A percentile compares a stretch with the other conserved stretches of the same genome.
phyloP scores from a whole-genome alignment of 1,284 basidiomycete genomes.

The Baeospora myosura region DNA sequence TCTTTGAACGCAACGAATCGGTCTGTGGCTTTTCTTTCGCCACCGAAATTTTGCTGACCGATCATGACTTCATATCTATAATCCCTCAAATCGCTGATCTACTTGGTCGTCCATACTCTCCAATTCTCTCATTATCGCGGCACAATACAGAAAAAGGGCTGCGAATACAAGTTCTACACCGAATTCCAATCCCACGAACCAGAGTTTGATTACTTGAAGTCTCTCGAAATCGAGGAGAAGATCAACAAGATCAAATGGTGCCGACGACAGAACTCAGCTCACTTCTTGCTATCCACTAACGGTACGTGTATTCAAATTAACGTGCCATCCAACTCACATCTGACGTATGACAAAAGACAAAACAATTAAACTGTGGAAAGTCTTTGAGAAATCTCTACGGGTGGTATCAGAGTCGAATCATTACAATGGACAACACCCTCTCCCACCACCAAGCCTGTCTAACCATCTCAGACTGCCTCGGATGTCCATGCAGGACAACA shows the following conservation, averaged over 20 bases:
- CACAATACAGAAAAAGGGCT: slow-evolving; percentile 85
- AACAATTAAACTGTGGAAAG: slow-evolving; percentile 99
- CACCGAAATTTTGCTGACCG: slow-evolving; percentile 16
- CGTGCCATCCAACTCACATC: slow-evolving; percentile 5
- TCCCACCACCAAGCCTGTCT: slow-evolving; percentile 51
- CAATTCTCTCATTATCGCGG: slow-evolving; percentile 7
- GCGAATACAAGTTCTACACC: slow-evolving; percentile 99
- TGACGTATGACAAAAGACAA: slow-evolving; percentile 65
- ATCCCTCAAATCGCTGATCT: slow-evolving; percentile 13
- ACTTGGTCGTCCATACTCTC: slow-evolving; percentile 9
- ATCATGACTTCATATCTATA: slow-evolving; percentile 20
- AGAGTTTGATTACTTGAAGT: slow-evolving; percentile 99
- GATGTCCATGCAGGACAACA: slow-evolving; percentile 92
- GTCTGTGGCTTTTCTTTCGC: slow-evolving; percentile 43
- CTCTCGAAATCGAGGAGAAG: slow-evolving; percentile 99
- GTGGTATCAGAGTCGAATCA: slow-evolving; percentile 97
- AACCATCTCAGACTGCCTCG: slow-evolving; percentile 75
- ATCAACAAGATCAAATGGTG: slow-evolving; percentile 99
- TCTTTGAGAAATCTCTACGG: slow-evolving; percentile 95
- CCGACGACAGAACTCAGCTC: slow-evolving; percentile 94
- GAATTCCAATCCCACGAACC: slow-evolving; percentile 99
- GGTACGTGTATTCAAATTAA: slow-evolving; percentile 42
- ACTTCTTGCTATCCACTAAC: slow-evolving; percentile 96
- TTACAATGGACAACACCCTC: slow-evolving; percentile 66
- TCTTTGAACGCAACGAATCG: slow-evolving; percentile 97